Percentiles rank a stretch among this genome's conserved stretches.
Conservation (phyloP, 108 stramenopile genomes). For the Nitzschia sp. region DNA sequence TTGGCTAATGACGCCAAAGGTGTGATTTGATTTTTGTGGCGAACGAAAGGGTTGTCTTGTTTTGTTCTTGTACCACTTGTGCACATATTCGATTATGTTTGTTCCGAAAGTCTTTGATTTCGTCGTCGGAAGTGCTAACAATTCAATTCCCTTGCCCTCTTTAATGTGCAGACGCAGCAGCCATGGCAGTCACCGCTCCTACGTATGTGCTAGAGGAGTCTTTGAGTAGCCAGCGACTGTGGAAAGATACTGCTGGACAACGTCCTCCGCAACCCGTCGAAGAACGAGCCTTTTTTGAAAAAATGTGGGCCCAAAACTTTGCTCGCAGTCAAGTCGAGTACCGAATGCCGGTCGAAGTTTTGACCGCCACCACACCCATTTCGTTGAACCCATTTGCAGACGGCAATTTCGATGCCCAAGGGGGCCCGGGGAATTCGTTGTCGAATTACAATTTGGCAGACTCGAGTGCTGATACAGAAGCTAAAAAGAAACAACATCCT, state of each 20-base stretch:
- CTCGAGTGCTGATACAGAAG: background rate
- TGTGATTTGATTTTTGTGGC: background rate
- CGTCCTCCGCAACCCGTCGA: constrained; percentile 92
- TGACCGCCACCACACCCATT: constrained; percentile 80
- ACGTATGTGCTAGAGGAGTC: constrained; percentile 92
- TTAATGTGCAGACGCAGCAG: constrained; percentile 40
- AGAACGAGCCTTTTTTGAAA: constrained; percentile 90
- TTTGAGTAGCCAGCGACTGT: constrained; percentile 76
- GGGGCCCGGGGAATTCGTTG: constrained; percentile 4
- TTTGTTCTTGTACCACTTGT: background rate
- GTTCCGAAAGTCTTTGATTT: background rate
- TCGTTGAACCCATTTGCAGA: constrained; percentile 76
- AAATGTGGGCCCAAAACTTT: constrained; percentile 94
- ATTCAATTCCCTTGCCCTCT: background rate
- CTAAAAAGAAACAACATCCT: constrained; percentile 16
- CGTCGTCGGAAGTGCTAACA: background rate
- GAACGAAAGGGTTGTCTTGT: background rate
- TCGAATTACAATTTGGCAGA: constrained; percentile 40
- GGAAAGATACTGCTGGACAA: constrained; percentile 90
- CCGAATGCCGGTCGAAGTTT: constrained; percentile 68
- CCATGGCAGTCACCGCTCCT: constrained; percentile 87
- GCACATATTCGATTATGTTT: background rate
- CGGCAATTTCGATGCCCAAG: constrained; percentile 46
- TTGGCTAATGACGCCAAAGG: constrained; percentile 9
- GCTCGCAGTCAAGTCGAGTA: constrained; percentile 80